A percentile compares a stretch with the other conserved stretches of the same genome.
Conservation (phyloP, 1,284 basidiomycete genomes). For the Marasmius tenuissimus region DNA sequence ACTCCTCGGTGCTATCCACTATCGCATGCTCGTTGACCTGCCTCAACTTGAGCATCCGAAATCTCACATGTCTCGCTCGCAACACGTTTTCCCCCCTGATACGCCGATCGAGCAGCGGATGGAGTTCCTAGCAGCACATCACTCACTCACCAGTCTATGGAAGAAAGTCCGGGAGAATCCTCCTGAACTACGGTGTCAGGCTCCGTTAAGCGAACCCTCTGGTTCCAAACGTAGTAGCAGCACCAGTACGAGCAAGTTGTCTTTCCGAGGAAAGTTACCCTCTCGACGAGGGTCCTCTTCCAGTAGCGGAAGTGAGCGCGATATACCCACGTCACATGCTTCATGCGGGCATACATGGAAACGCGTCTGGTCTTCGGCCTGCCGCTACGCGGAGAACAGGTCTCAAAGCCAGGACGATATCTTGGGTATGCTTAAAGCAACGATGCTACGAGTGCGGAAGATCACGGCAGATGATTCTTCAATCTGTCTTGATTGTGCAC, state of each 20-base stretch:
- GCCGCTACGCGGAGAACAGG: slow-evolving; percentile 3
- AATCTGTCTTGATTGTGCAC: slow-evolving; percentile 37
- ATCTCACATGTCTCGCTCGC: slow-evolving; percentile 6
- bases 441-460: slow-evolving; percentile 38
- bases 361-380: slow-evolving; percentile 19
- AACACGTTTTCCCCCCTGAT: slow-evolving; percentile 26
- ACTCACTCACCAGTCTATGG: slow-evolving; percentile 35
- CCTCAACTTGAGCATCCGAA: slow-evolving; percentile 1
- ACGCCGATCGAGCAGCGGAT: slow-evolving; percentile 30
- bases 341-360: slow-evolving; percentile 34
- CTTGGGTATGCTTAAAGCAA: slow-evolving; percentile 36
- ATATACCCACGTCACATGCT: slow-evolving; percentile 15
- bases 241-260: not conserved
- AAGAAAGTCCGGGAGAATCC: slow-evolving; percentile 31
- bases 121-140: slow-evolving; percentile 36
- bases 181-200: slow-evolving; percentile 25
- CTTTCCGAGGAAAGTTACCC: not conserved
- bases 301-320: not conserved
- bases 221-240: not conserved
- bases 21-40: slow-evolving; percentile 37
- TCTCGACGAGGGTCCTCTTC: not conserved
- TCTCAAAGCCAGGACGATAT: slow-evolving; percentile 26
- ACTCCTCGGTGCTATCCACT: slow-evolving; percentile 37
- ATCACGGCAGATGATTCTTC: slow-evolving; percentile 27
- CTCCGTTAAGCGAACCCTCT: slow-evolving; percentile 1